Percentiles rank a stretch among this genome's conserved stretches.
Evolutionary conservation across 2,329 filamentous ascomycete species (phyloP).

Genomic region (Aplosporella prunicola): DNA sequence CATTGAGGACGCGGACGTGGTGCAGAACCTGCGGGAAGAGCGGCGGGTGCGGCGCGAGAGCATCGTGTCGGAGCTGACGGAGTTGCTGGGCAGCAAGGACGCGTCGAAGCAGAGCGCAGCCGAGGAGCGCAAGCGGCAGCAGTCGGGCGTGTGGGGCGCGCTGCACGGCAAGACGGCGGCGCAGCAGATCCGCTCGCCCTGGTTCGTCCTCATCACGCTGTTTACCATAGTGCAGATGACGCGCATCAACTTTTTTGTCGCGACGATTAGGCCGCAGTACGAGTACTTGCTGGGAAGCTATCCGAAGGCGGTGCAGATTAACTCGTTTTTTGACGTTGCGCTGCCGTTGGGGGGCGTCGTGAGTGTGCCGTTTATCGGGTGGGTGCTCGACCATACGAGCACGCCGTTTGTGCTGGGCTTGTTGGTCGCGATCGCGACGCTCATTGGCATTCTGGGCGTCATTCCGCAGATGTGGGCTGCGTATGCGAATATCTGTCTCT

Average conservation of each 20-base stretch:
- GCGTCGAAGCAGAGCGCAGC: constrained; percentile 53
- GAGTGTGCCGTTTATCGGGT: constrained; percentile 78
- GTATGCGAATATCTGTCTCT: constrained; percentile 67
- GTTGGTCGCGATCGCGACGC: constrained; percentile 61
- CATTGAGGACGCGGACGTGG: constrained; percentile 38
- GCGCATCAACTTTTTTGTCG: constrained; percentile 85
- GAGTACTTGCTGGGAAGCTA: constrained; percentile 59
- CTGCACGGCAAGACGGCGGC: constrained; percentile 63
- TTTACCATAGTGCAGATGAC: constrained; percentile 63
- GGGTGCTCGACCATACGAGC: constrained; percentile 65
- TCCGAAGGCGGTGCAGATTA: constrained; percentile 56
- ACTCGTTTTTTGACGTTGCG: constrained; percentile 78
- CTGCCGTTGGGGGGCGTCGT: constrained; percentile 74
- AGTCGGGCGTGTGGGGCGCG: constrained; percentile 75
- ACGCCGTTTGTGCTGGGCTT: constrained; percentile 61
- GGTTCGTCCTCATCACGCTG: constrained; percentile 75
- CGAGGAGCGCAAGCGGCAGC: constrained; percentile 56
- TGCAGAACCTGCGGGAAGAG: constrained; percentile 42
- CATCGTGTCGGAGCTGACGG: constrained; percentile 61
- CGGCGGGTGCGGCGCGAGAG: constrained; percentile 51
- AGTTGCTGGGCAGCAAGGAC: constrained; percentile 57
- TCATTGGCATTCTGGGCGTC: constrained; percentile 67
- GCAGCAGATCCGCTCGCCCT: constrained; percentile 67
- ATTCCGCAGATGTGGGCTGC: constrained; percentile 62
- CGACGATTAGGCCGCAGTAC: constrained; percentile 77